Percentiles rank a stretch among this genome's conserved stretches.
Evolutionary conservation across 2,329 filamentous ascomycete genomes (phyloP).

Genomic region (Xylaria hypoxylon): DNA sequence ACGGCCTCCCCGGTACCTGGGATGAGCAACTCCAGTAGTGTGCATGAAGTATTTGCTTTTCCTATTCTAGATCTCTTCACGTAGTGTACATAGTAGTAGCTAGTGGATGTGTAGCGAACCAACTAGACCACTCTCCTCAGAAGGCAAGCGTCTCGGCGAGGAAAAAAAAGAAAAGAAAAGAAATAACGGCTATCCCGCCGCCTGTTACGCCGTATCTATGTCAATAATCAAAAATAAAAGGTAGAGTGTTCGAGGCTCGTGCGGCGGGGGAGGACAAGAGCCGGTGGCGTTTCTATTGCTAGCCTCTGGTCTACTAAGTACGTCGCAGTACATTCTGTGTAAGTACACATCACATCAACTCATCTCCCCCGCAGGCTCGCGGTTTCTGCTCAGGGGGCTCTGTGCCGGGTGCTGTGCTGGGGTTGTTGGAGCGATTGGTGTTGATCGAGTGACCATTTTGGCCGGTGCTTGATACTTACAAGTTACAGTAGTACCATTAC

Average conservation of each 20-base stretch:
- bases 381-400: background rate
- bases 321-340: no score
- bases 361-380: background rate
- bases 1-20: constrained; percentile 10
- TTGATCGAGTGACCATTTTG: constrained; percentile 26
- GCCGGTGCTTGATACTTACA: constrained; percentile 33
- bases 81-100: no score
- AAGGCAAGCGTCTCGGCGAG: no score
- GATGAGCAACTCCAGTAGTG: background rate
- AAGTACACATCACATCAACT: background rate
- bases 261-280: background rate
- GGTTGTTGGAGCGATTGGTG: background rate
- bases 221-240: background rate
- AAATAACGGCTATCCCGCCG: no score
- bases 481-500: no score
- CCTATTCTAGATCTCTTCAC: no score
- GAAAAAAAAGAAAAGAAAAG: no score
- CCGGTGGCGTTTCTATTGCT: background rate
- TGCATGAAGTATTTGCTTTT: background rate
- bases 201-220: no score
- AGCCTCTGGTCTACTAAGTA: no score
- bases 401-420: background rate
- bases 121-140: no score
- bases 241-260: background rate
- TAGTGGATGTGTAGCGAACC: no score